Evolutionary conservation across 306 rosid species (phyloP).

Genomic region (Vicia sativa): DNA sequence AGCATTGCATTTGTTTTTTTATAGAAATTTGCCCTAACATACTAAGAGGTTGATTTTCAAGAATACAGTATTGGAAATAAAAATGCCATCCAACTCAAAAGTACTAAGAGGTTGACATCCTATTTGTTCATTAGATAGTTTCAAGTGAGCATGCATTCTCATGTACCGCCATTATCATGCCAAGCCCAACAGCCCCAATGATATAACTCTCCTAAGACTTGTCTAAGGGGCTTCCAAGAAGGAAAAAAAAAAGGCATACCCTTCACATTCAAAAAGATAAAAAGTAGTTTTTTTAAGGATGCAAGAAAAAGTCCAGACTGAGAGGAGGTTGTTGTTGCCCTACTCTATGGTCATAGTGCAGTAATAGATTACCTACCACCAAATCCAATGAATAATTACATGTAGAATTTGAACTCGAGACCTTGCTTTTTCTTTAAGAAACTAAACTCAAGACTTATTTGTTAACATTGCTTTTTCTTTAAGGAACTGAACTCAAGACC

Average conservation of each 20-base stretch:
- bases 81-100: neutral
- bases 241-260: neutral
- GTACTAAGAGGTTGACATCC: neutral
- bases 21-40: conserved; percentile 7
- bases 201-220: neutral
- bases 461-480: neutral
- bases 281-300: neutral
- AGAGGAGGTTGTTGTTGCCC: neutral
- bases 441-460: neutral
- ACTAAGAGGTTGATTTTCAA: conserved; percentile 15
- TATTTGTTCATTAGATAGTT: neutral
- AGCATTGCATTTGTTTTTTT: conserved; percentile 9
- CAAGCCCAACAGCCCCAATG: neutral
- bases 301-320: neutral
- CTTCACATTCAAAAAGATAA: neutral
- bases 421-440: conserved; percentile 5
- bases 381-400: neutral
- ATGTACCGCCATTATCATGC: neutral
- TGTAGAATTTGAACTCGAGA: neutral
- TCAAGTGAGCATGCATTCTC: neutral
- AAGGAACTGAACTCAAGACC: conserved; percentile 9
- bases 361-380: conserved; percentile 6
- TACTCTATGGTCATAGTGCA: neutral
- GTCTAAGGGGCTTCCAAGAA: neutral
- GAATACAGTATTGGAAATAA: conserved; percentile 14